Percentiles rank a stretch among this genome's conserved stretches.
Evolutionary conservation across 2,329 filamentous ascomycete genomes (phyloP).

Genomic region (Dactylellina haptotyla): DNA sequence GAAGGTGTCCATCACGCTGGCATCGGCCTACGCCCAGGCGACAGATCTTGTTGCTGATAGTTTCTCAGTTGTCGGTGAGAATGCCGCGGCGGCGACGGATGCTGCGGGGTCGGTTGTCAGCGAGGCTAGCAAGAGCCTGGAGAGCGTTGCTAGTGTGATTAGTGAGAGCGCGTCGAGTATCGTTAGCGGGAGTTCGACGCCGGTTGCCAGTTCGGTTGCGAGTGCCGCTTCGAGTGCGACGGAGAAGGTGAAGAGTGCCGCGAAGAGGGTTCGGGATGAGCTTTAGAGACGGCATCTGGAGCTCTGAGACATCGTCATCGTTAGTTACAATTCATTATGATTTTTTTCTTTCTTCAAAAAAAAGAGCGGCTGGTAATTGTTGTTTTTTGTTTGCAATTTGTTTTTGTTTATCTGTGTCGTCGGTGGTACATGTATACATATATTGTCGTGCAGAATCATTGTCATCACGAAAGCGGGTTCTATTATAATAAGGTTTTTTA

Average conservation of each 20-base stretch:
- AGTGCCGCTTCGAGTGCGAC: slow-evolving; percentile 61
- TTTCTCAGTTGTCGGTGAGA: slow-evolving; percentile 31
- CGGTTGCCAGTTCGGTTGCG: slow-evolving; percentile 51
- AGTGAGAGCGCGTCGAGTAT: slow-evolving; percentile 45
- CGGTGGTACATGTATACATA: neutral
- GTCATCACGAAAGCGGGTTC: neutral
- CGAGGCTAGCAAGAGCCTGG: slow-evolving; percentile 39
- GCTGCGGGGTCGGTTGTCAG: slow-evolving; percentile 30
- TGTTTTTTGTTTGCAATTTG: neutral
- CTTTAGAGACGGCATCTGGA: slow-evolving; percentile 53
- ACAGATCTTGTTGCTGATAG: slow-evolving; percentile 33
- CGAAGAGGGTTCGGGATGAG: slow-evolving; percentile 55
- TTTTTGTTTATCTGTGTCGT: neutral
- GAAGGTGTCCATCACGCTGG: slow-evolving; percentile 51
- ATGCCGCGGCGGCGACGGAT: slow-evolving; percentile 33
- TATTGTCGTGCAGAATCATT: neutral
- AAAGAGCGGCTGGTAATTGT: neutral
- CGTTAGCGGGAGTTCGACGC: slow-evolving; percentile 38
- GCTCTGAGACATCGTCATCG: neutral
- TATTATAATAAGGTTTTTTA: no score
- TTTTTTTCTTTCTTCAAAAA: slow-evolving; percentile 11
- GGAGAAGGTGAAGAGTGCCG: slow-evolving; percentile 59
- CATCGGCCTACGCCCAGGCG: slow-evolving; percentile 40
- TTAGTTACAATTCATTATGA: slow-evolving; percentile 3
- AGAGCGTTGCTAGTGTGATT: slow-evolving; percentile 36